Percentiles rank a stretch among this genome's conserved stretches.
phyloP scores from a whole-genome alignment of 176 grass and related monocot genomes.

The Avena insularis region DNA sequence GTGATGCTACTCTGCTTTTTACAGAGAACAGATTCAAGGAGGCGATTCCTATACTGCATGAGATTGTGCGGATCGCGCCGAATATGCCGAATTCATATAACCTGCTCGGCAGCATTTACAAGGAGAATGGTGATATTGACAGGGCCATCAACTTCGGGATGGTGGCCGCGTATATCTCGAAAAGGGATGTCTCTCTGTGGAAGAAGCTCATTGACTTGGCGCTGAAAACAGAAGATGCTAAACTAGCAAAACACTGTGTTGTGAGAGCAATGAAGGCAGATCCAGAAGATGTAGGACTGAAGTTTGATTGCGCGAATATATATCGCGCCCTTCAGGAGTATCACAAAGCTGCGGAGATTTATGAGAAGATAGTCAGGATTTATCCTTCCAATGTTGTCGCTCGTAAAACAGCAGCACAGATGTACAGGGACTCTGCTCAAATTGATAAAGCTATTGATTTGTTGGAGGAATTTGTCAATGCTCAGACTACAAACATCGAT shows the following conservation, averaged over 20 bases:
- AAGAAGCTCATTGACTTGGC: constrained; percentile 80
- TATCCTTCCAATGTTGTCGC: constrained; percentile 58
- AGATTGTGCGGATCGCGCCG: constrained; percentile 78
- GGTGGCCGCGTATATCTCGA: constrained; percentile 85
- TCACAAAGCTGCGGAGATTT: constrained; percentile 79
- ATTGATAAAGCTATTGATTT: constrained; percentile 77
- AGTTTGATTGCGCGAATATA: constrained; percentile 73
- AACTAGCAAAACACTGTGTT: constrained; percentile 75
- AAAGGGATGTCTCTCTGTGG: constrained; percentile 86
- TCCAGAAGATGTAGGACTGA: constrained; percentile 78
- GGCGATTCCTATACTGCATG: constrained; percentile 83
- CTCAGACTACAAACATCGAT: constrained; percentile 42
- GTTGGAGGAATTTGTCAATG: constrained; percentile 66
- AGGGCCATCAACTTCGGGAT: constrained; percentile 86
- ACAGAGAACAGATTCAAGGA: constrained; percentile 71
- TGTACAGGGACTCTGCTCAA: constrained; percentile 81
- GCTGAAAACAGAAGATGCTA: constrained; percentile 62
- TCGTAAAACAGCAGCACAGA: constrained; percentile 77
- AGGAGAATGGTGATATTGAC: constrained; percentile 67
- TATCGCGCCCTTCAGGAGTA: constrained; percentile 63
- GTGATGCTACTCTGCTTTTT: constrained; percentile 77
- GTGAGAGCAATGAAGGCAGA: constrained; percentile 89
- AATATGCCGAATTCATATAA: constrained; percentile 84
- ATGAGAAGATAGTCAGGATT: constrained; percentile 74
- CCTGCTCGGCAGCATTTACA: constrained; percentile 81